These are phyloP conservation scores for Wolfiporia cocos DNA, from an alignment of 1,284 basidiomycete species.

Conservation along the genomic window DNA sequence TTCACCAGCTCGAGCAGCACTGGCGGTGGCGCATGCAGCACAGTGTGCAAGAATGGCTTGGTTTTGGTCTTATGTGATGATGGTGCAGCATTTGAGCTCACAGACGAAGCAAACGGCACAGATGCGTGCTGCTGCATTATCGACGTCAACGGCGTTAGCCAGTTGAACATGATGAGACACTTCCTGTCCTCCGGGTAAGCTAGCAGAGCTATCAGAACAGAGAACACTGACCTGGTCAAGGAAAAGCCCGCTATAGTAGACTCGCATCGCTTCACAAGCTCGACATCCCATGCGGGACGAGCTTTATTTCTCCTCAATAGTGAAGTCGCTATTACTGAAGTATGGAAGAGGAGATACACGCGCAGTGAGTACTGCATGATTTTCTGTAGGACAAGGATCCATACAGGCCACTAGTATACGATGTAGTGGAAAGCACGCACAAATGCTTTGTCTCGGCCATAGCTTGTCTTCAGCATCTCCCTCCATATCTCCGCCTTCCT, in stretches of 20 bases:
- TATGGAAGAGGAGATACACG: slow-evolving; percentile 67
- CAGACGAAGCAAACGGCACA: slow-evolving; percentile 43
- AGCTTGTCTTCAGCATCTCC: slow-evolving; percentile 67
- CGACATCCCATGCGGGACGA: slow-evolving; percentile 46
- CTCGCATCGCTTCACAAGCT: slow-evolving; percentile 50
- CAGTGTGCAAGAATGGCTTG: slow-evolving; percentile 59
- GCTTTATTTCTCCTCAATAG: slow-evolving; percentile 38
- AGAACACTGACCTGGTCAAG: slow-evolving; percentile 49
- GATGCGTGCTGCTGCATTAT: slow-evolving; percentile 60
- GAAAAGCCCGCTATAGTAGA: slow-evolving; percentile 62
- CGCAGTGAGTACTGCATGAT: slow-evolving; percentile 74
- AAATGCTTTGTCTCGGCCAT: slow-evolving; percentile 76
- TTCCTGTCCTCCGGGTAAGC: too few relatives aligned
- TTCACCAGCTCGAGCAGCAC: slow-evolving; percentile 74
- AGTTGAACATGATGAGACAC: slow-evolving; percentile 75
- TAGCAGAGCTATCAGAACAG: slow-evolving; percentile 2
- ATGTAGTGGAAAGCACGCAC: slow-evolving; percentile 38
- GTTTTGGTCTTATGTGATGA: slow-evolving; percentile 29
- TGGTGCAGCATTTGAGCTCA: slow-evolving; percentile 13
- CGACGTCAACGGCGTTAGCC: slow-evolving; percentile 65
- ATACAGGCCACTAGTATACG: slow-evolving; percentile 6
- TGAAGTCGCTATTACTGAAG: slow-evolving; percentile 37
- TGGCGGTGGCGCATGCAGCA: slow-evolving; percentile 75
- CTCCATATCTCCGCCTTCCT: slow-evolving; percentile 65
- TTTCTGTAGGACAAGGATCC: slow-evolving; percentile 46